Base-by-base conservation (phyloP, 2,329 filamentous ascomycete genomes). In the Cytospora chrysosperma region DNA sequence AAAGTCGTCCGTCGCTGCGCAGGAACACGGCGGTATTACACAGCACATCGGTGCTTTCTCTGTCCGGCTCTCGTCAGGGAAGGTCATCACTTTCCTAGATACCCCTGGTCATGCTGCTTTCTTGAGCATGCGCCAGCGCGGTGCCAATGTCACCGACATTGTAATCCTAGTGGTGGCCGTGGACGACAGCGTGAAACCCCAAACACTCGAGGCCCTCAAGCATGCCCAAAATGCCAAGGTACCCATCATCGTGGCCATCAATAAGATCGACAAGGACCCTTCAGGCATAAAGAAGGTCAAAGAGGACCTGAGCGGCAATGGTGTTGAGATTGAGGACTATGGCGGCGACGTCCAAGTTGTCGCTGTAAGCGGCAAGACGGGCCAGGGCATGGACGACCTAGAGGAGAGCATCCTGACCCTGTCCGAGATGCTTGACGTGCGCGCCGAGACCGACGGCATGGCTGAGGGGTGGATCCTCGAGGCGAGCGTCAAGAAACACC, bases 1-100 rank as follows among this genome's bases (percentile, higher is more conserved):
- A 43, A 96, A 97, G 70, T 95, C 93, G 1, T 97, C 93, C 8
- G 87, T 99, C 51, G 96, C 89, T 50, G 92, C 92, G 7, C 87
- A 90, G 60, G 95, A 99, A 74, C 93, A 97, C 73, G 95, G 95
- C 67, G 95, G 95, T 40, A 99, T 99, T 73, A 99, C 95, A 0
- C 95, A 99, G 75, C 95, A 99, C 72, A 99, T 99, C 68, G 96
- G 95, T 75, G 95, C 95, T 19, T 99, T 99, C 78, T 93, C 93
- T 8, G 95, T 99, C 1, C 86, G 86, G 21, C 88, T 99, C 82
- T 88, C 91, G 5, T 88, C 87, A 6, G 93, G 93, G 51, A 96
- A 94, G 75, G 86, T 87, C 43, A 97, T 99, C 69, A 99, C 96
- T 0, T 99, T 99, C 79, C 82, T 99, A 30, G 95, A 99, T 73